Evolutionary conservation across 2,329 filamentous ascomycete species (phyloP), one percentile per base, ranked within the genome.

Genomic region (Bipolaris zeicola): DNA sequence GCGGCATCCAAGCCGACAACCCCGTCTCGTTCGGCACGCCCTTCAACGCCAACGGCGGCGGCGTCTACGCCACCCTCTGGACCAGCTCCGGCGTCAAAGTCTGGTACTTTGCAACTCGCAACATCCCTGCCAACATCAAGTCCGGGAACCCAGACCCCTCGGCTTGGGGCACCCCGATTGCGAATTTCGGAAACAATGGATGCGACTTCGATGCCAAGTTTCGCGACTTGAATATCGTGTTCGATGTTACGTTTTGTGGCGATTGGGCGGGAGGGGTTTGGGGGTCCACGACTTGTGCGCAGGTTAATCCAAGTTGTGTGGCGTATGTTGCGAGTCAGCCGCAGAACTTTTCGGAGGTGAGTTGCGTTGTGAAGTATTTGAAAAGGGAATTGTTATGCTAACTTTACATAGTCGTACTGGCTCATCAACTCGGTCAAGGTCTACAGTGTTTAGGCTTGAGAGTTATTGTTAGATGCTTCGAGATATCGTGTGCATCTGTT

Each of bases 191-290:
- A 11, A 48, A 38, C 18, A 55, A 42, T 10, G 74, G 72, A 4
- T 78, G 76, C 55, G 59, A 76, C 38, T 76, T 76, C 38, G 68
- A 71, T 50, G 59, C 63, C 10, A 72, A 68, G 54, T 77, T 78
- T 38, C 64, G 57, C 22, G 67, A 77, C 50, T 60, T 77, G 66
- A 74, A 70, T 16, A 71, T 79, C 38, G 72, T 78, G 20, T 79
- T 85, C 53, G 80, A 84, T 61, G 81, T 78, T 1, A 82, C 81
- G 1, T 84, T 85, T 70, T 85, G 82, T 58, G 83, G 83, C 33
- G 80, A 82, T 50, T 85, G 83, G 82, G 82, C 83, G 6, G 82
- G 82, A 11, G 64, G 68, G 14, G 77, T 80, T 2, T 84, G 75
- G 74, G 65, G 67, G 8, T 66, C 64, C 4, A 67, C 63, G 7